phyloP scores from a whole-genome alignment of 179 eudicot species.

The Heliamphora pulchella region DNA sequence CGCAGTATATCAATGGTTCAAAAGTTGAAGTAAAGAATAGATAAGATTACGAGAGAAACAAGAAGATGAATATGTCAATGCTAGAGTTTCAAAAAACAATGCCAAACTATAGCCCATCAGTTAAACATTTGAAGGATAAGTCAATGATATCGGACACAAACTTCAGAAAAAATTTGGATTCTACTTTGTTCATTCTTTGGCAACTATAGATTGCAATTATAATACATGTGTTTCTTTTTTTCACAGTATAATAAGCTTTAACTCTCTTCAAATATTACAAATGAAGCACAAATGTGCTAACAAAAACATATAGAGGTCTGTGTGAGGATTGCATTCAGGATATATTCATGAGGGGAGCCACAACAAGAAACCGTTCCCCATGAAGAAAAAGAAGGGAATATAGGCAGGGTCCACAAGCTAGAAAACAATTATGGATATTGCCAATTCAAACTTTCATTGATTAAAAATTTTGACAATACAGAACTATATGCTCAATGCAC shows the following conservation, averaged over 20 bases:
- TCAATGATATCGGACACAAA: neutral
- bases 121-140: neutral
- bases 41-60: neutral
- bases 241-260: too few species aligned
- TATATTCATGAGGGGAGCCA: neutral
- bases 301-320: neutral
- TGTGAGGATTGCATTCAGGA: neutral
- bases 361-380: neutral
- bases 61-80: slow-evolving; percentile 3
- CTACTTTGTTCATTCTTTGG: too few species aligned
- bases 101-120: neutral
- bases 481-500: neutral
- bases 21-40: neutral
- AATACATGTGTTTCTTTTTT: too few species aligned
- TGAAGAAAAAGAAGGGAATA: too few species aligned
- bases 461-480: neutral
- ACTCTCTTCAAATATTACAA: neutral
- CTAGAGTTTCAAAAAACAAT: neutral
- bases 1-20: neutral
- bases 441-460: neutral
- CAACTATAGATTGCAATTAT: too few species aligned
- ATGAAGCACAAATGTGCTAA: neutral
- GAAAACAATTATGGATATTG: neutral
- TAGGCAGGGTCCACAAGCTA: too few species aligned
- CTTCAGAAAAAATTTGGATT: too few species aligned